Conservation (phyloP, 2,329 filamentous ascomycete genomes). For the Fusarium temperatum region DNA sequence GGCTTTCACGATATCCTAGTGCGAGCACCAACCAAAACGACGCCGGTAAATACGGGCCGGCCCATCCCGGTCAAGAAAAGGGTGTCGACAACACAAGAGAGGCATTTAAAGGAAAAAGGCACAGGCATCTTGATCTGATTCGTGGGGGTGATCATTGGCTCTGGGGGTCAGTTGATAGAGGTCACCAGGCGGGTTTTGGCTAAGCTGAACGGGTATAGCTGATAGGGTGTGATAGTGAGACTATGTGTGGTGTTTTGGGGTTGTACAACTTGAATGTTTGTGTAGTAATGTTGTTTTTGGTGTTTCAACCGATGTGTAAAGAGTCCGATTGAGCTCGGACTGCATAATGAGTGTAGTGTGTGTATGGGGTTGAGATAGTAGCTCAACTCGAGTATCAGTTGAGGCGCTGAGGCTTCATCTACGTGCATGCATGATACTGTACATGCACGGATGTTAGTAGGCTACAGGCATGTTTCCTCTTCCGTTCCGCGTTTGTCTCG, state of each 20-base stretch:
- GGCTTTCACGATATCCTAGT: constrained; percentile 17
- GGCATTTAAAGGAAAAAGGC: neutral
- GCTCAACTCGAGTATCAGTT: neutral
- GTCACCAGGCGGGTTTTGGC: constrained; percentile 19
- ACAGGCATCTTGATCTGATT: constrained; percentile 20
- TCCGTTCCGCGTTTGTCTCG: neutral
- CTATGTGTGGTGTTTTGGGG: constrained; percentile 6
- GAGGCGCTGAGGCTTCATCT: neutral
- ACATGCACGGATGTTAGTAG: neutral
- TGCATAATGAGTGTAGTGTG: neutral
- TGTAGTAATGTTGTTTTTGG: neutral
- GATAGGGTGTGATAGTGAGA: constrained; percentile 5
- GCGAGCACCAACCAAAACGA: constrained; percentile 2
- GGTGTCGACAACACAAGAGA: neutral
- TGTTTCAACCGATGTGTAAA: neutral
- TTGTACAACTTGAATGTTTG: constrained; percentile 9
- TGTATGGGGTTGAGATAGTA: constrained; percentile 10
- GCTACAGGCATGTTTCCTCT: neutral
- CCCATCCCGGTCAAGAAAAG: constrained; percentile 29
- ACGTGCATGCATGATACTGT: neutral
- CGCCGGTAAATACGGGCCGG: constrained; percentile 25
- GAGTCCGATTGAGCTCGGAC: neutral
- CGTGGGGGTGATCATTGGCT: neutral
- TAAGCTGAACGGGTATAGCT: constrained; percentile 13
- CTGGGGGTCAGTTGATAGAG: constrained; percentile 29